phyloP scores from a whole-genome alignment of 495 filamentous ascomycete genomes.

The Neurospora africana region DNA sequence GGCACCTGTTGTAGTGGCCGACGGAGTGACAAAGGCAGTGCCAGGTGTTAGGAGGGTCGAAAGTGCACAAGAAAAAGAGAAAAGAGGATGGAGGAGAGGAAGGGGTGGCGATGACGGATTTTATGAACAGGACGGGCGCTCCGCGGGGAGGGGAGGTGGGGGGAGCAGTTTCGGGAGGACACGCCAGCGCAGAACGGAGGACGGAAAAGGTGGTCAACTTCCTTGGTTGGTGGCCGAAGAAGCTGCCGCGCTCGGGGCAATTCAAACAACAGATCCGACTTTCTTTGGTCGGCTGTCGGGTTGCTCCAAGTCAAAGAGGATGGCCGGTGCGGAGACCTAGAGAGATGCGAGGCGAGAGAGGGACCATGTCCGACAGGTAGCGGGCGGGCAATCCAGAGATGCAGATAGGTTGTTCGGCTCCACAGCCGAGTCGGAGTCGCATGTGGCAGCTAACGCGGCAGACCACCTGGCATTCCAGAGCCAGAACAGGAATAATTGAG shows the following conservation, averaged over 20 bases:
- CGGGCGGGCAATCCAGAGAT: not conserved
- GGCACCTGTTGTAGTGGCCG: not conserved
- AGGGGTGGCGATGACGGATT: constrained; percentile 15
- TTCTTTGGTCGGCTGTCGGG: constrained; percentile 9
- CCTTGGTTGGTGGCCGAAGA: constrained; percentile 6
- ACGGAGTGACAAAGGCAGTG: constrained; percentile 5
- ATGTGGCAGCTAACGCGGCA: not conserved
- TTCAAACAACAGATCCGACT: constrained; percentile 7
- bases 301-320: constrained; percentile 10
- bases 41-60: constrained; percentile 7
- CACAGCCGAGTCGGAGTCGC: too few species aligned
- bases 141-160: not conserved
- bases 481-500: not conserved
- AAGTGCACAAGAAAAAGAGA: constrained; percentile 17
- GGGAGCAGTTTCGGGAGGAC: not conserved
- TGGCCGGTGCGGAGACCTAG: constrained; percentile 15
- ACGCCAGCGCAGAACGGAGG: not conserved
- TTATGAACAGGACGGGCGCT: constrained; percentile 14
- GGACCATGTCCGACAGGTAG: not conserved
- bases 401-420: not conserved
- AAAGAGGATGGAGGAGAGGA: constrained; percentile 5
- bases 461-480: not conserved
- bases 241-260: not conserved
- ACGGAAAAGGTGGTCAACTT: not conserved
- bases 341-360: not conserved